phyloP scores from a whole-genome alignment of 495 filamentous ascomycete genomes.

The Penicillium manginii region DNA sequence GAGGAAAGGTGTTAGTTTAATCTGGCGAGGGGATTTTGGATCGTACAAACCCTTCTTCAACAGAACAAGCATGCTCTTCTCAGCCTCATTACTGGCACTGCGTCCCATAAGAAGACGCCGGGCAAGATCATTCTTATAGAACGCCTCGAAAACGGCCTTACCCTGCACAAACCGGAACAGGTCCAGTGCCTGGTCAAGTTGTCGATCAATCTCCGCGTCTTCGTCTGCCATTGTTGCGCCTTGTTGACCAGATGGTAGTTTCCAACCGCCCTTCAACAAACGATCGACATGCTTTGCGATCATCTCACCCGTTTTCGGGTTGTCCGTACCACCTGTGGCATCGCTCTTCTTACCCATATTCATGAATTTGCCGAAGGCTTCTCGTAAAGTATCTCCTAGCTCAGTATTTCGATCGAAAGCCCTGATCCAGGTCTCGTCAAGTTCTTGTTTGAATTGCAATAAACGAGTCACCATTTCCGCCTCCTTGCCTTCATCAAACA shows the following conservation, averaged over 20 bases:
- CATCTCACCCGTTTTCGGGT: conserved; percentile 96
- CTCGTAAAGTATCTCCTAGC: conserved; percentile 74
- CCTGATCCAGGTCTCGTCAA: conserved; percentile 72
- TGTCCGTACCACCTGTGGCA: conserved; percentile 73
- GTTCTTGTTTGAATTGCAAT: conserved; percentile 76
- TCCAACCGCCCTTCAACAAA: conserved; percentile 84
- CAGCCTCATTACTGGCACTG: conserved; percentile 91
- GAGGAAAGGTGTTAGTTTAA: neutral
- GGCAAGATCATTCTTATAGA: conserved; percentile 97
- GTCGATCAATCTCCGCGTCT: conserved; percentile 84
- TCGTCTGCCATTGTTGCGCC: conserved; percentile 73
- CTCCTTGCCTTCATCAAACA: conserved; percentile 75
- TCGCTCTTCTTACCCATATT: conserved; percentile 74
- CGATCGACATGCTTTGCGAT: conserved; percentile 96
- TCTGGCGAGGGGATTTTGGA: neutral
- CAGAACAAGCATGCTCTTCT: conserved; percentile 89
- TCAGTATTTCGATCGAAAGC: conserved; percentile 75
- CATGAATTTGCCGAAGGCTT: conserved; percentile 87
- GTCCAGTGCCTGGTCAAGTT: conserved; percentile 88
- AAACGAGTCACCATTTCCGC: conserved; percentile 87
- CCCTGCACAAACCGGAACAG: conserved; percentile 97
- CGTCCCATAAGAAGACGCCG: conserved; percentile 84
- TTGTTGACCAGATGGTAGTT: conserved; percentile 59
- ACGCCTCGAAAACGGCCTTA: conserved; percentile 96
- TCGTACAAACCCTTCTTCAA: conserved; percentile 69